phyloP scores from a whole-genome alignment of 148 eudicot genomes.

The Cornus florida region DNA sequence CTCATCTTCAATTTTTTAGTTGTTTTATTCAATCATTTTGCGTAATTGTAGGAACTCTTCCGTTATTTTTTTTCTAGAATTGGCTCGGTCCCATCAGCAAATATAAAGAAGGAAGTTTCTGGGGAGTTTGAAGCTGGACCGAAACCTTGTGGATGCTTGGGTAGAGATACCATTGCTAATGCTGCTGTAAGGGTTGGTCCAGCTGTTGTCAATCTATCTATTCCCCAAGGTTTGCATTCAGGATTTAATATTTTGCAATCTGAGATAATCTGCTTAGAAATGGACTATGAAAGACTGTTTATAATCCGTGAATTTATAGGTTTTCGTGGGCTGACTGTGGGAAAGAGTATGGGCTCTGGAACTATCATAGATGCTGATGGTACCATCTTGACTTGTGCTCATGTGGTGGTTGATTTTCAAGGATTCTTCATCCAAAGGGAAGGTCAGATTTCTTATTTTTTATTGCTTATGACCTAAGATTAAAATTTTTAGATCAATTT shows the following conservation, averaged over 20 bases:
- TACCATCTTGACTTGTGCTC: conserved; percentile 73
- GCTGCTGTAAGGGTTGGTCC: conserved; percentile 92
- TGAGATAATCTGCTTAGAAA: conserved; percentile 5
- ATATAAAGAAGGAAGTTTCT: conserved; percentile 39
- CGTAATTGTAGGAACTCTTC: conserved; percentile 48
- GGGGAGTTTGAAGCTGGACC: conserved; percentile 36
- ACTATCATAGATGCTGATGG: conserved; percentile 70
- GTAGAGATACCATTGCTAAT: conserved; percentile 74
- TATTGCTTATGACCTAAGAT: background rate
- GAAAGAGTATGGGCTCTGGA: conserved; percentile 76
- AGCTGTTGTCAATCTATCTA: conserved; percentile 87
- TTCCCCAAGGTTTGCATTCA: conserved; percentile 52
- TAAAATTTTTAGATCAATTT: background rate
- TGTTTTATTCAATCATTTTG: conserved; percentile 8
- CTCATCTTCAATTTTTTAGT: background rate
- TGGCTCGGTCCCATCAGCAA: conserved; percentile 44
- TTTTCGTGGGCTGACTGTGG: conserved; percentile 58
- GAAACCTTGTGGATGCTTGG: conserved; percentile 54
- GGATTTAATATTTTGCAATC: conserved; percentile 9
- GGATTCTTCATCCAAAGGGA: conserved; percentile 64
- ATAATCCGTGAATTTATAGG: conserved; percentile 30
- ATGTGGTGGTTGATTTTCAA: conserved; percentile 66
- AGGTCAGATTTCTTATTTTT: conserved; percentile 40
- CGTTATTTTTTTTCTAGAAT: conserved; percentile 44
- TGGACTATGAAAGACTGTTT: background rate